phyloP scores from a whole-genome alignment of 257 asterid genomes.

The Scutellaria galericulata region DNA sequence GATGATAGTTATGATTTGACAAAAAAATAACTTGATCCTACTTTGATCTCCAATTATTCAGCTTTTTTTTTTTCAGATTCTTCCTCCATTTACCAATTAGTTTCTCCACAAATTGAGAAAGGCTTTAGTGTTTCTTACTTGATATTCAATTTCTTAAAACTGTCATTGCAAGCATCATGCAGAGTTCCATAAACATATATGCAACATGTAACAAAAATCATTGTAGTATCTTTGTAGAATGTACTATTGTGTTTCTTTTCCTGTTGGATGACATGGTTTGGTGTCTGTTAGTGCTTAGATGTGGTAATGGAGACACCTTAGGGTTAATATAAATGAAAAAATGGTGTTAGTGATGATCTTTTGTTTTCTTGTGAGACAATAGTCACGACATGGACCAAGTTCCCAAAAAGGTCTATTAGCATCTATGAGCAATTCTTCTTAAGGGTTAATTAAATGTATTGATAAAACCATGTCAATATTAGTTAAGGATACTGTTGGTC shows the following conservation, averaged over 20 bases:
- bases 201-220: not conserved
- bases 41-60: not conserved
- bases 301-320: not conserved
- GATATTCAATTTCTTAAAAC: not conserved
- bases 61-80: not conserved
- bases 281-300: not conserved
- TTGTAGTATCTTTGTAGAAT: not conserved
- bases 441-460: not conserved
- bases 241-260: no score
- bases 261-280: not conserved
- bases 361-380: not conserved
- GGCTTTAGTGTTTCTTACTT: not conserved
- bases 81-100: not conserved
- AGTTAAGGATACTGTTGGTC: constrained; percentile 5
- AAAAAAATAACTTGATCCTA: not conserved
- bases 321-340: not conserved
- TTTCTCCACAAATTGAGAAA: not conserved
- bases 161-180: not conserved
- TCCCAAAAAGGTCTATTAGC: not conserved
- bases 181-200: not conserved
- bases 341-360: not conserved
- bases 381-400: not conserved
- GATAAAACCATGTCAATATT: not conserved
- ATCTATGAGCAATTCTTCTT: not conserved
- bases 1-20: not conserved